phyloP scores from a whole-genome alignment of 805 yeast genomes.

The Yarrowia sp. region DNA sequence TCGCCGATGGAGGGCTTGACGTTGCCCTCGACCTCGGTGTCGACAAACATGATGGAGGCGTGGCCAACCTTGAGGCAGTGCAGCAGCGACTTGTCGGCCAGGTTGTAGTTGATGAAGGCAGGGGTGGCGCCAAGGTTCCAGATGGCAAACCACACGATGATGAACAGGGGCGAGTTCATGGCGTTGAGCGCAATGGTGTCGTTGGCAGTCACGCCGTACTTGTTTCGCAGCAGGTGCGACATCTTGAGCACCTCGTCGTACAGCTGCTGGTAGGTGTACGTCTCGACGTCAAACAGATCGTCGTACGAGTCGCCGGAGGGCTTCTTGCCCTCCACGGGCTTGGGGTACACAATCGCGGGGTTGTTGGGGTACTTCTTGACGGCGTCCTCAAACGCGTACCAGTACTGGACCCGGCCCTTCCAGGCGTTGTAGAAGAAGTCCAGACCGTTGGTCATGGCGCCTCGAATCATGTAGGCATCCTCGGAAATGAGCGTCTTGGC shows the following conservation, averaged over 20 bases:
- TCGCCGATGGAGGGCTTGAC: slow-evolving; percentile 51
- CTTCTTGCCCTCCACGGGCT: slow-evolving; percentile 37
- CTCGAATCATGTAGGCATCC: slow-evolving; percentile 53
- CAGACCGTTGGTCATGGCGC: slow-evolving; percentile 43
- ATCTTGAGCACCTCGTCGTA: slow-evolving; percentile 64
- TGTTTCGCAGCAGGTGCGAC: slow-evolving; percentile 60
- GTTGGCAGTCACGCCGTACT: slow-evolving; percentile 62
- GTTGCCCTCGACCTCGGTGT: slow-evolving; percentile 59
- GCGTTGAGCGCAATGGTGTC: slow-evolving; percentile 73
- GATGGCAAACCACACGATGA: slow-evolving; percentile 76
- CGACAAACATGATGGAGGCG: slow-evolving; percentile 65
- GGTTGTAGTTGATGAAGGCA: slow-evolving; percentile 80
- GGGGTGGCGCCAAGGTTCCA: slow-evolving; percentile 93
- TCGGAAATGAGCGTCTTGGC: slow-evolving; percentile 49
- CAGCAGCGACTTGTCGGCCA: slow-evolving; percentile 65
- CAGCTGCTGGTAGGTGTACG: slow-evolving; percentile 65
- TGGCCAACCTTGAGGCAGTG: slow-evolving; percentile 77
- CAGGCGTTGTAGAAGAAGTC: slow-evolving; percentile 47
- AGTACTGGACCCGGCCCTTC: slow-evolving; percentile 48
- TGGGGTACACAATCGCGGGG: slow-evolving; percentile 62
- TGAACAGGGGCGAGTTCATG: slow-evolving; percentile 78
- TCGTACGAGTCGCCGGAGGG: slow-evolving; percentile 44
- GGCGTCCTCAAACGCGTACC: slow-evolving; percentile 66
- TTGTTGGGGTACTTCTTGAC: slow-evolving; percentile 51
- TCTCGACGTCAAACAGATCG: slow-evolving; percentile 60